Conservation (phyloP, 2,329 filamentous ascomycete species). For the Claviceps sp. region DNA sequence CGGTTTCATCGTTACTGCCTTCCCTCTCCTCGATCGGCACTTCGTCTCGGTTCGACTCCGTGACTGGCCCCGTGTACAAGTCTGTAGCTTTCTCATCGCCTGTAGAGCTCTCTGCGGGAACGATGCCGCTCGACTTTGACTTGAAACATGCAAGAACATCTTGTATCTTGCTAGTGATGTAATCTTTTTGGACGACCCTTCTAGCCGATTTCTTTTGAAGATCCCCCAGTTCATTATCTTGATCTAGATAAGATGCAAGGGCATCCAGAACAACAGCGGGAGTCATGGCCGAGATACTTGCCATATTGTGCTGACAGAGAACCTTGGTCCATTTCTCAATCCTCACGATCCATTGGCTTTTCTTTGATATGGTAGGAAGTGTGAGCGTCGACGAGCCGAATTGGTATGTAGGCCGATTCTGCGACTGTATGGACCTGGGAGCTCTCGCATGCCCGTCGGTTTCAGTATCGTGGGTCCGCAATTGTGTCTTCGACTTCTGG, state of each 20-base stretch:
- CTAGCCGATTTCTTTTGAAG: constrained; percentile 21
- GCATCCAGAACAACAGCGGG: constrained; percentile 13
- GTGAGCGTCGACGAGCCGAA: constrained; percentile 11
- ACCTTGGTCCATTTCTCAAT: constrained; percentile 22
- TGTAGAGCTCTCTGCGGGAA: neutral
- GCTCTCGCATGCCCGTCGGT: neutral
- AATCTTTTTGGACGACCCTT: constrained; percentile 15
- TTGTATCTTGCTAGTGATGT: constrained; percentile 13
- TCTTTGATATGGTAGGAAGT: constrained; percentile 16
- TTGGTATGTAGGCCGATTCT: constrained; percentile 11
- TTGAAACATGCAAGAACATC: constrained; percentile 11
- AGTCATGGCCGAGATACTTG: constrained; percentile 12
- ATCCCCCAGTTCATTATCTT: constrained; percentile 15
- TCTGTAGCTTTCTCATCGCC: neutral
- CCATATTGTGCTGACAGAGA: constrained; percentile 16
- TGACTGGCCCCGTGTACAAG: too few species aligned
- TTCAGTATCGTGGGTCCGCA: neutral
- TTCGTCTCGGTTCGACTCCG: neutral
- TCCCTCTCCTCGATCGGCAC: constrained; percentile 1
- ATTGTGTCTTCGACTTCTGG: neutral
- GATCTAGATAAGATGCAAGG: constrained; percentile 19
- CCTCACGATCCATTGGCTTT: constrained; percentile 21
- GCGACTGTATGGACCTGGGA: constrained; percentile 10
- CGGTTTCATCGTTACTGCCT: constrained; percentile 1
- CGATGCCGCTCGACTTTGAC: neutral